phyloP scores from a whole-genome alignment of 371 early-diverging fungal species.

The Mortierella sp. region DNA sequence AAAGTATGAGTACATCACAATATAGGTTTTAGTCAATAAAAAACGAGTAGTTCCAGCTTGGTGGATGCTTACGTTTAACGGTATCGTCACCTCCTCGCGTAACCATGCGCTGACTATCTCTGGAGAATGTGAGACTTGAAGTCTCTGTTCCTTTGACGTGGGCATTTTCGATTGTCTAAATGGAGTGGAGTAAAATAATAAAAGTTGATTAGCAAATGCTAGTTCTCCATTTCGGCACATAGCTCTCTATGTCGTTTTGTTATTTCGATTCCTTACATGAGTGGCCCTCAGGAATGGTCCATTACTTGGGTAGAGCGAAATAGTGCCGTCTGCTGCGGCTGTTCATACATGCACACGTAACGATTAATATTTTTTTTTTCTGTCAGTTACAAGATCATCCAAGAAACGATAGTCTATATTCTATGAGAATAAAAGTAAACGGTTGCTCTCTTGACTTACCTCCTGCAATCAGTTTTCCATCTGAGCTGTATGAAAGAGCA shows the following conservation, averaged over 20 bases:
- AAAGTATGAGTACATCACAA: background rate
- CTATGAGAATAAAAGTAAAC: too few species aligned
- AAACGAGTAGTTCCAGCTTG: background rate
- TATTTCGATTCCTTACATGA: slow-evolving; percentile 24
- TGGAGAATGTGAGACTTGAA: slow-evolving; percentile 76
- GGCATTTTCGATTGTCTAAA: slow-evolving; percentile 73
- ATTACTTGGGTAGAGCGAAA: slow-evolving; percentile 38
- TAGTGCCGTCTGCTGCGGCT: slow-evolving; percentile 47
- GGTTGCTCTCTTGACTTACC: slow-evolving; percentile 36
- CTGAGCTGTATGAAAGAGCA: slow-evolving; percentile 72
- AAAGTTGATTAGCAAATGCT: slow-evolving; percentile 15
- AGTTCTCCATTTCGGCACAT: background rate
- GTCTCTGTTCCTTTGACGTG: slow-evolving; percentile 80
- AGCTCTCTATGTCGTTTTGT: background rate
- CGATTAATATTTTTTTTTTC: background rate
- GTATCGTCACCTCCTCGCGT: slow-evolving; percentile 89
- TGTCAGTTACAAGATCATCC: background rate
- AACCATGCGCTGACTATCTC: slow-evolving; percentile 73
- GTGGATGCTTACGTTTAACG: slow-evolving; percentile 76
- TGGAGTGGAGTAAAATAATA: slow-evolving; percentile 54
- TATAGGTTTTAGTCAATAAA: background rate
- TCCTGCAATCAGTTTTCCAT: slow-evolving; percentile 79
- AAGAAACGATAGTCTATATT: too few species aligned
- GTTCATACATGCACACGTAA: background rate
- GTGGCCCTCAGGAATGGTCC: slow-evolving; percentile 41